Base-by-base conservation (phyloP, 2,329 filamentous ascomycete species). In the Claviceps sp. region DNA sequence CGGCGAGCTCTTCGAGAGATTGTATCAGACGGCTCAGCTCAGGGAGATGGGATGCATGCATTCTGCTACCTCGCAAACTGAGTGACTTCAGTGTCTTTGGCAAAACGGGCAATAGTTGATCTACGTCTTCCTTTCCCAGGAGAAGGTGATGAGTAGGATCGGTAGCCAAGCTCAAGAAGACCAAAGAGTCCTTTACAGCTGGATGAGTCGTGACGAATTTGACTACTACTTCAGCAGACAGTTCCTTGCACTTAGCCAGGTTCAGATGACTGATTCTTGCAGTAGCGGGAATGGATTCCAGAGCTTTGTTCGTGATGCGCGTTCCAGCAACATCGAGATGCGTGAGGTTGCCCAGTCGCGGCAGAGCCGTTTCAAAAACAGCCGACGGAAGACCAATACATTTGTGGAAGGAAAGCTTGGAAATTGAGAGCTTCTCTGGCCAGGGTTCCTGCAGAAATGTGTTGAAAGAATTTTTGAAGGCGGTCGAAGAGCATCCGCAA, bases 271-370 rank as follows among this genome's bases (percentile, higher is more conserved):
- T 89, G 56, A 91, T 76, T 55, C 72, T 74, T 11, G 87, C 86
- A 4, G 82, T 82, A n/a, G 73, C 62, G 1, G 86, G 85, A 55
- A 91, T 86, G 20, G 79, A 80, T 58, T 77, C 71, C 16, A 93
- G 73, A 4, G 86, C 86, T 23, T 74, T 70, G 63, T 88, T 79
- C 37, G 82, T 89, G 59, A 93, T 80, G 57, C 83, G 79, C 1
- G 86, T 90, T 58, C 86, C 85, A 9, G 84, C 80, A n/a, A 90
- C 74, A 61, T 93, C 87, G 39, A 93, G 77, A 62, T 90, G 86
- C 1, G 86, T 91, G 50, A 89, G 70, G 51, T 77, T 73, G 26
- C 72, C 65, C 47, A 91, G 71, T n/a, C 80, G 79, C n/a, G 86
- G 84, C 11, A 93, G 71, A 16, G 91, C 70, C 2, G 71, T 73